Evolutionary conservation across 306 rosid species (phyloP).

Genomic region (Castanea sativa): DNA sequence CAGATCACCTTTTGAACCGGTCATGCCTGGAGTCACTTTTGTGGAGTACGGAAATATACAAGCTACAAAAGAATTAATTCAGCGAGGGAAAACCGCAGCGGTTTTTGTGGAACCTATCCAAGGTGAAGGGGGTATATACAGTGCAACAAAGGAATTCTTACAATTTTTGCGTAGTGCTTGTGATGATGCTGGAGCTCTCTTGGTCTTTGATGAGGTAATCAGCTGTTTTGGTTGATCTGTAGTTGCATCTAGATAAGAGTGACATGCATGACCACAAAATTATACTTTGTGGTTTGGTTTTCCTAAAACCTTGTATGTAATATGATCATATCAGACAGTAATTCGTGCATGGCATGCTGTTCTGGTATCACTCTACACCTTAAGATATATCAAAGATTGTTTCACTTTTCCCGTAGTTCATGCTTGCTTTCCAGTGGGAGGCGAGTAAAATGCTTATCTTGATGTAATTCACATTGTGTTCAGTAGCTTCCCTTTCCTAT

Average conservation of each 20-base stretch:
- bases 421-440: too few relatives aligned
- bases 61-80: conserved; percentile 59
- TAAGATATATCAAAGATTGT: neutral
- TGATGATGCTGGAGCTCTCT: conserved; percentile 74
- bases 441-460: too few relatives aligned
- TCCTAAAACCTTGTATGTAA: neutral
- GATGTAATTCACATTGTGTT: too few relatives aligned
- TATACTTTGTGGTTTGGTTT: neutral
- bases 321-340: neutral
- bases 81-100: conserved; percentile 67
- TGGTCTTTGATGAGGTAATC: conserved; percentile 88
- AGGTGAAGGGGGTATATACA: conserved; percentile 92
- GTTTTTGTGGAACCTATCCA: conserved; percentile 94
- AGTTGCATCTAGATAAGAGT: neutral
- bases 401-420: neutral
- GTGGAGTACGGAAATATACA: conserved; percentile 73
- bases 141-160: conserved; percentile 85
- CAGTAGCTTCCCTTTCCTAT: too few relatives aligned
- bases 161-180: conserved; percentile 67
- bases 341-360: neutral
- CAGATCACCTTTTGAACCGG: conserved; percentile 86
- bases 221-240: neutral
- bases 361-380: neutral
- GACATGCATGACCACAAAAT: neutral
- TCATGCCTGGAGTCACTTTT: conserved; percentile 94